Evolutionary conservation across 257 asterid genomes (phyloP), one percentile per base, ranked within the genome.

Genomic region (Osmanthus fragrans): DNA sequence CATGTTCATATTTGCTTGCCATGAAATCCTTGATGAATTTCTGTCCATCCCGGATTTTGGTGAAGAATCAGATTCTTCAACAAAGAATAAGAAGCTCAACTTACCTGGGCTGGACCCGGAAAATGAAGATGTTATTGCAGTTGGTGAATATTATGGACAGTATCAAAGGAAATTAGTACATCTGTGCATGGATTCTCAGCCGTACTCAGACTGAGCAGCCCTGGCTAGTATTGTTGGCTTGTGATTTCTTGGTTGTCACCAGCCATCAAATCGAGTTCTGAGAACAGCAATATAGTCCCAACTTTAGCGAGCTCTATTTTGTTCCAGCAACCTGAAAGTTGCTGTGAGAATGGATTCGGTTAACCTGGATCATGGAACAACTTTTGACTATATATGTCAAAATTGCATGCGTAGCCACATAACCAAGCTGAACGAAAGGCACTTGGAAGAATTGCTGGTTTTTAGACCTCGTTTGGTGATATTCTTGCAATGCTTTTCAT

Each of bases 131-230:
- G 97, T 86, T 12, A 60, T 82, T 73, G 98, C 97, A 39, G 98
- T 96, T 39, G 90, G 85, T 76, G 98, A 96, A 82, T 96, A 86
- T 75, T 96, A 81, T 72, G 99, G 92, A 56, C 98, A 96, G 81
- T 92, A 89, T 85, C 98, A 96, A 77, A 89, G 98, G 86, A 90
- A 92, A 79, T 77, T 96, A 33, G 98, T 96, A 51, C 99, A 96
- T 84, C 78, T 93, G 34, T 96, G 99, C 83, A 96, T 96, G 97
- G 98, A 96, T 65, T 90, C 91, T 21, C 96, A 86, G 86, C 98
- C 98, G 63, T 92, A 84, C 79, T 60, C 92, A 0, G 97, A 93
- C 82, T 93, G 79, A 86, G 23, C 10, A 39, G 69, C 7, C 49
- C 56, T 12, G 19, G 49, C 19, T 19, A 27, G 4, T 19, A 18